phyloP scores from a whole-genome alignment of 768 basidiomycete genomes.

The Fomitopsis serialis region DNA sequence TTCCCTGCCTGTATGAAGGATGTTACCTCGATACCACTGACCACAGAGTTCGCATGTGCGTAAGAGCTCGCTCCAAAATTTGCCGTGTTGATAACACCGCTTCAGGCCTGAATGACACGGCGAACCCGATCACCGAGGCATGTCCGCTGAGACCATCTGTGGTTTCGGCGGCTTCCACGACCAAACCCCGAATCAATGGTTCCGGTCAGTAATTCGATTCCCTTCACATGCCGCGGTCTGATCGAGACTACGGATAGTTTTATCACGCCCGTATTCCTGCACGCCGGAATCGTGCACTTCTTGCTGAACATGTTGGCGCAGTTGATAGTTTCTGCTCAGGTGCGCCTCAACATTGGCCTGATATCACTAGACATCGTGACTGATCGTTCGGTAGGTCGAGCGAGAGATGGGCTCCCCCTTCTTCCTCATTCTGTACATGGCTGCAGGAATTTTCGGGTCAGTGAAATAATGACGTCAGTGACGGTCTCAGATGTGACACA shows the following conservation, averaged over 20 bases:
- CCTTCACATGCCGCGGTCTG: neutral
- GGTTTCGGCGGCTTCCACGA: constrained; percentile 73
- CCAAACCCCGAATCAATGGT: constrained; percentile 48
- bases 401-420: constrained; percentile 86
- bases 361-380: neutral
- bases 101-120: constrained; percentile 76
- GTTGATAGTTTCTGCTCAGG: constrained; percentile 71
- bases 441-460: constrained; percentile 91
- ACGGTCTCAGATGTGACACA: neutral
- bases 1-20: constrained; percentile 91
- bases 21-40: constrained; percentile 49
- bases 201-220: constrained; percentile 30
- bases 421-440: constrained; percentile 82
- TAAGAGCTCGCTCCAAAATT: constrained; percentile 1
- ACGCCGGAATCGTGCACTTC: constrained; percentile 94
- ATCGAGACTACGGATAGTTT: constrained; percentile 33
- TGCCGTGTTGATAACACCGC: neutral
- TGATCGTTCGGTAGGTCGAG: constrained; percentile 52
- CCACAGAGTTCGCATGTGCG: constrained; percentile 53
- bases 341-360: constrained; percentile 20
- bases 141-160: constrained; percentile 84
- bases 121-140: constrained; percentile 61
- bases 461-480: neutral
- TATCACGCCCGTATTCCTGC: constrained; percentile 84
- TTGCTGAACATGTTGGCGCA: constrained; percentile 89